Conservation (phyloP, 2,329 filamentous ascomycete species). For the Penicillium sp. region DNA sequence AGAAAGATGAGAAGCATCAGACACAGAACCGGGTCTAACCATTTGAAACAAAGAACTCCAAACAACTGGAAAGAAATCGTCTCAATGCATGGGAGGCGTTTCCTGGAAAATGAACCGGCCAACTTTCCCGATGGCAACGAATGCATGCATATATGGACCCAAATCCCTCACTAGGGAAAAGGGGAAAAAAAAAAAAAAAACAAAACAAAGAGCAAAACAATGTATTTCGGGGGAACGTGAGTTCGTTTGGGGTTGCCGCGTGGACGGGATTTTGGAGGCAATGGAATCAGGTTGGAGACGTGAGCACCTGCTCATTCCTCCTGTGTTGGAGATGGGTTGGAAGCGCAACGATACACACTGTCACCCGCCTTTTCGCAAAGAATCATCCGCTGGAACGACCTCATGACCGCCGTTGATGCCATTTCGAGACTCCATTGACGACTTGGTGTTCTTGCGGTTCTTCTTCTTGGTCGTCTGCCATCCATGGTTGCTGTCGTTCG, state of each 20-base stretch:
- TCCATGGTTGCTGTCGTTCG: constrained; percentile 29
- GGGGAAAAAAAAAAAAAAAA: constrained; percentile 1
- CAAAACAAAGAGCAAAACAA: constrained; percentile 6
- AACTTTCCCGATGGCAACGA: constrained; percentile 10
- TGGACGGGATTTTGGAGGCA: neutral
- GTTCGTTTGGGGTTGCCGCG: neutral
- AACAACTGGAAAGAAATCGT: constrained; percentile 15
- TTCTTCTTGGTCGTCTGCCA: constrained; percentile 51
- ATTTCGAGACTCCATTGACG: constrained; percentile 33
- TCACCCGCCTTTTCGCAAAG: constrained; percentile 49
- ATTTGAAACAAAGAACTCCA: constrained; percentile 19
- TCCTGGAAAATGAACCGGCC: constrained; percentile 8
- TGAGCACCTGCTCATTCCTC: neutral
- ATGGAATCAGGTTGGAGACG: neutral
- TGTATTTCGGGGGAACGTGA: constrained; percentile 8
- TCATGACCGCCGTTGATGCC: constrained; percentile 36
- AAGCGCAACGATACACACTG: neutral
- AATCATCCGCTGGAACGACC: constrained; percentile 44
- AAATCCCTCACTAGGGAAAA: neutral
- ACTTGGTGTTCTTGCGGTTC: constrained; percentile 40
- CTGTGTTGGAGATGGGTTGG: neutral
- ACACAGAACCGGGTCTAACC: constrained; percentile 18
- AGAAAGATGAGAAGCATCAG: constrained; percentile 13
- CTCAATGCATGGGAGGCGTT: constrained; percentile 9
- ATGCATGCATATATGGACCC: constrained; percentile 14